Base-by-base conservation (phyloP, 2,329 filamentous ascomycete species). In the Fusarium buharicum region DNA sequence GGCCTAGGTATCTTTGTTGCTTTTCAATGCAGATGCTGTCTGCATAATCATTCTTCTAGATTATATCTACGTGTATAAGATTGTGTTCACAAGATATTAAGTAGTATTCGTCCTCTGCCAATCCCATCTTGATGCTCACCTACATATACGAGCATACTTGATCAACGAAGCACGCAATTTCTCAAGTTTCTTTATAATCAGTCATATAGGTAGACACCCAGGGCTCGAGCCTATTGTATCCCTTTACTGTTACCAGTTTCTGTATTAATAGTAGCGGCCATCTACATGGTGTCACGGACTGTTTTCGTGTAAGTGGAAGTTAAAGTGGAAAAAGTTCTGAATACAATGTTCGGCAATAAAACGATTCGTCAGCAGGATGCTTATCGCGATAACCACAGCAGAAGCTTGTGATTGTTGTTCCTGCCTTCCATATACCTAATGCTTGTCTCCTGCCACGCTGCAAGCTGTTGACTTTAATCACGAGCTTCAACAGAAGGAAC, bases 361-460 rank as follows among this genome's bases (percentile, higher is more conserved):
- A 54, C 40, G 14, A 37, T 55, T 30, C 20, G 31, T 38, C 31
- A 31, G 54, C 44, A 41, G 54, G 28, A 43, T 44, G 34, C 59
- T 65, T 59, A 66, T 69, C 66, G 48, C 47, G 64, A 70, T 69
- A 69, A 60, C 45, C 38, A 16, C 16, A 39, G 20, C 16, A 34
- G 37, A 64, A 50, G 18, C 34, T 50, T 46, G 16, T 56, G 48
- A 43, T 38, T 5, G 33, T 31, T 22, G 28, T 50, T 50, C 28
- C 30, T 36, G 27, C 33, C 40, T 46, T n/a, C n/a, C n/a, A n/a
- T n/a, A n/a, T n/a, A n/a, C 24, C 33, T 62, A 12, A 37, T 41
- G 17, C 30, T 52, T 41, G 39, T 28, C 52, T 58, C 33, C 27
- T 34, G 10, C 37, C 17, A 11, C 24, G 31, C 12, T 22, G 31